Evolutionary conservation across 805 yeast genomes (phyloP).

Genomic region (Zygoascus ofunaensis): DNA sequence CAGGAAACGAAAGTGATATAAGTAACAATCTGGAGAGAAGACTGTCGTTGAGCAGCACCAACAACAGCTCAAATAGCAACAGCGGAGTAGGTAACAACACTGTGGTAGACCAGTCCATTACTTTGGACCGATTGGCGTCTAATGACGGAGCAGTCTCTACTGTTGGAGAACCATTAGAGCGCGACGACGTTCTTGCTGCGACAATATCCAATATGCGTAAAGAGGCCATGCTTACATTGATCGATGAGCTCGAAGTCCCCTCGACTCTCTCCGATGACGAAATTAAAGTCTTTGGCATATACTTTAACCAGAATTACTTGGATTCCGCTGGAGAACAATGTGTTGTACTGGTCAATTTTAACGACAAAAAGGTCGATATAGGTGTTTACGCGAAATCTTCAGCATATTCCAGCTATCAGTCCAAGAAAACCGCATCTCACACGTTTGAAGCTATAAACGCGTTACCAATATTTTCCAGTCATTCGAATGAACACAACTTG

Average conservation of each 20-base stretch:
- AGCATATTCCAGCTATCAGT: background rate
- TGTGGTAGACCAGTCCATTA: conserved; percentile 15
- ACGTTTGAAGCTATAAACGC: background rate
- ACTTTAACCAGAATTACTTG: no score
- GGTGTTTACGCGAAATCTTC: background rate
- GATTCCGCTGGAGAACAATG: background rate
- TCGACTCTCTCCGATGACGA: background rate
- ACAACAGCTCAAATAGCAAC: background rate
- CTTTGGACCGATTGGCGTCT: conserved; percentile 11
- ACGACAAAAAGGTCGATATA: background rate
- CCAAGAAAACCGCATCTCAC: background rate
- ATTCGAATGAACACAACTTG: conserved; percentile 20
- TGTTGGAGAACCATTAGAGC: background rate
- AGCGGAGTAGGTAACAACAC: background rate
- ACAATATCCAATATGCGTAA: conserved; percentile 36
- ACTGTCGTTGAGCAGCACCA: conserved; percentile 8
- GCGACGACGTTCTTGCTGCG: background rate
- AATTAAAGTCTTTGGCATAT: background rate
- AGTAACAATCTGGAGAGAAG: conserved; percentile 13
- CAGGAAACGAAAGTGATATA: conserved; percentile 11
- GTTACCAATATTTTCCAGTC: conserved; percentile 14
- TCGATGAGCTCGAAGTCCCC: background rate
- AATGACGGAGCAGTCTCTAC: conserved; percentile 6
- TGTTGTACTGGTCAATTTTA: background rate
- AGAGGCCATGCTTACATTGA: conserved; percentile 61